A percentile compares a stretch with the other conserved stretches of the same genome.
Conservation (phyloP, 345 rosid genomes). For the Lepidium didymum region DNA sequence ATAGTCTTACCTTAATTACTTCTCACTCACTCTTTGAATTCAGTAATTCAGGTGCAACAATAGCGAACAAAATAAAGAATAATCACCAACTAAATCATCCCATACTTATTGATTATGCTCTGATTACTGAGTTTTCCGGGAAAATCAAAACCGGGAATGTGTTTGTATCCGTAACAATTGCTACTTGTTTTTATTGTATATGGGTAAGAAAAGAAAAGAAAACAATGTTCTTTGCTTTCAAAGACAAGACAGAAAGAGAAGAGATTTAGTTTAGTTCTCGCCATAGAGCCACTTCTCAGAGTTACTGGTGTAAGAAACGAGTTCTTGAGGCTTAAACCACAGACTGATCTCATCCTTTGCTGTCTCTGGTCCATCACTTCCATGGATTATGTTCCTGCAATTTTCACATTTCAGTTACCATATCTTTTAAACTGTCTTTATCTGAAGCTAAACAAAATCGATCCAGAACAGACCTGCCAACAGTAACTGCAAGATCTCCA, state of each 20-base stretch:
- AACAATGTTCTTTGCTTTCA: background rate
- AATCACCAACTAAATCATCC: background rate
- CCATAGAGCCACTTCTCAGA: slow-evolving; percentile 95
- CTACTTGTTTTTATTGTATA: background rate
- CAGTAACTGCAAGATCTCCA: slow-evolving; percentile 91
- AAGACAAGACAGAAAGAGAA: background rate
- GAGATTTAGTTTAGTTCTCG: slow-evolving; percentile 32
- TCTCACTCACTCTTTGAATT: background rate
- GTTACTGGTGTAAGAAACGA: slow-evolving; percentile 72
- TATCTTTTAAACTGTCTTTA: background rate
- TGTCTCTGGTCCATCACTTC: slow-evolving; percentile 98
- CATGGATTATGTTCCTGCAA: slow-evolving; percentile 88
- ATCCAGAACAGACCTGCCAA: slow-evolving; percentile 58
- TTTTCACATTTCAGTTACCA: slow-evolving; percentile 4
- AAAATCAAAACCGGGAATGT: background rate
- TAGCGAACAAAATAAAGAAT: background rate
- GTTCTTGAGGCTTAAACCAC: slow-evolving; percentile 96
- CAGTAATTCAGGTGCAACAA: background rate
- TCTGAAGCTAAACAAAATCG: too few relatives aligned
- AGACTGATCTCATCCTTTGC: slow-evolving; percentile 82
- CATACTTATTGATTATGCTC: slow-evolving; percentile 2
- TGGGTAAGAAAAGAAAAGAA: background rate
- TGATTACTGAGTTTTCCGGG: background rate
- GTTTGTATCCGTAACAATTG: background rate
- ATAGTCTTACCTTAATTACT: too few relatives aligned